Conservation (phyloP, 768 basidiomycete genomes). For the Cyclocybe cylindracea region DNA sequence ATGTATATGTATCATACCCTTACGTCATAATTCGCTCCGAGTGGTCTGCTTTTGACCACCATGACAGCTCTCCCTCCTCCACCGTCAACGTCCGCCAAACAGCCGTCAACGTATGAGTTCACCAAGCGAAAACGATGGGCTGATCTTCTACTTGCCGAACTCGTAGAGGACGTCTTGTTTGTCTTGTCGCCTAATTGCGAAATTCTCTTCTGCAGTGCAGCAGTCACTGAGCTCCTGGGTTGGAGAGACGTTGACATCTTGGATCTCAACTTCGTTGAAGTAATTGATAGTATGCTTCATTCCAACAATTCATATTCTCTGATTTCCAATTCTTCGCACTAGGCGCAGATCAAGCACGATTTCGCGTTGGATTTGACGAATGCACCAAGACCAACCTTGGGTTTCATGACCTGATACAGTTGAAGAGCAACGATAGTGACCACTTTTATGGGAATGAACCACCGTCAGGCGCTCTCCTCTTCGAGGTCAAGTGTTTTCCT, state of each 20-base stretch:
- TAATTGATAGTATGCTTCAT: slow-evolving; percentile 58
- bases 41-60: slow-evolving; percentile 1
- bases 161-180: slow-evolving; percentile 72
- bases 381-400: slow-evolving; percentile 51
- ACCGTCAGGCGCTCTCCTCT: slow-evolving; percentile 53
- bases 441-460: slow-evolving; percentile 18
- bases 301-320: neutral
- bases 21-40: slow-evolving; percentile 7
- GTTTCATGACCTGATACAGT: slow-evolving; percentile 58
- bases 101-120: slow-evolving; percentile 65
- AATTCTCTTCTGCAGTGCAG: slow-evolving; percentile 69
- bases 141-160: slow-evolving; percentile 74
- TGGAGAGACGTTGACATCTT: slow-evolving; percentile 77
- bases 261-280: slow-evolving; percentile 62
- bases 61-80: slow-evolving; percentile 14
- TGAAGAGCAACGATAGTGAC: slow-evolving; percentile 46
- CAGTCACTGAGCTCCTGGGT: slow-evolving; percentile 72
- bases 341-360: slow-evolving; percentile 62
- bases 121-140: slow-evolving; percentile 88
- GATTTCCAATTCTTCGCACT: neutral
- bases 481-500: slow-evolving; percentile 71
- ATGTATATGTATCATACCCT: neutral
- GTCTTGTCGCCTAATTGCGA: slow-evolving; percentile 63
- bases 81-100: slow-evolving; percentile 15
- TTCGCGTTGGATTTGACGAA: slow-evolving; percentile 57